These are phyloP conservation scores for Aegilops speltoides DNA, from an alignment of 176 grass and related monocot species.

Conservation along the genomic window DNA sequence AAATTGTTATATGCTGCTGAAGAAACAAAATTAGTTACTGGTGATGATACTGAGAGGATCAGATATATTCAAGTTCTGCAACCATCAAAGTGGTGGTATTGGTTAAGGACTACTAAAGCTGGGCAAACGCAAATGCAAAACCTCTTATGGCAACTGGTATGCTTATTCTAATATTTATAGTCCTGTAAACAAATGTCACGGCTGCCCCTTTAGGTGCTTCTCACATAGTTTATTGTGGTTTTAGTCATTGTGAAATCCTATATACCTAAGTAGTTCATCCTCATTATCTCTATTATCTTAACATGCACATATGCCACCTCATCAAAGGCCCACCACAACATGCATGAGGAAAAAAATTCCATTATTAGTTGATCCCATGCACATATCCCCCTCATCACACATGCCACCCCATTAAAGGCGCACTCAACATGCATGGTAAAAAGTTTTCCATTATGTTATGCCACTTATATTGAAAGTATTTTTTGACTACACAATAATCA, in stretches of 20 bases:
- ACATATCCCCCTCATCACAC: too few species aligned
- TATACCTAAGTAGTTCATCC: too few species aligned
- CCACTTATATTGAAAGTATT: too few species aligned
- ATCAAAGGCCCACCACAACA: too few species aligned
- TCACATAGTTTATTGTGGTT: conserved; percentile 3
- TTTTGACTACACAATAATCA: too few species aligned
- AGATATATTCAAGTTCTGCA: conserved; percentile 70
- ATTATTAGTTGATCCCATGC: too few species aligned
- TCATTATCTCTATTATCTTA: too few species aligned
- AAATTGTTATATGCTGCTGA: conserved; percentile 92
- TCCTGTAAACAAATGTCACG: conserved; percentile 2
- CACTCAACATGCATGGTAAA: too few species aligned
- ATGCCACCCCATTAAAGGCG: too few species aligned
- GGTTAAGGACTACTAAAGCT: conserved; percentile 83
- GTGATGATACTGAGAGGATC: conserved; percentile 59
- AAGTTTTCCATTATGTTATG: too few species aligned
- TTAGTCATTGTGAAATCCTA: conserved; percentile 7
- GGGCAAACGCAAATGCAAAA: conserved; percentile 89
- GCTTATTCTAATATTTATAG: conserved; percentile 26
- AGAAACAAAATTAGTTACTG: conserved; percentile 73
- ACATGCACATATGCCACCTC: too few species aligned
- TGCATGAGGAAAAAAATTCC: too few species aligned
- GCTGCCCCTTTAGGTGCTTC: conserved; percentile 17
- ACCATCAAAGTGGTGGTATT: conserved; percentile 94
- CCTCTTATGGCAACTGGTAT: conserved; percentile 93